Conservation (phyloP, 1,139 yeast species). For the Pichia sp. region DNA sequence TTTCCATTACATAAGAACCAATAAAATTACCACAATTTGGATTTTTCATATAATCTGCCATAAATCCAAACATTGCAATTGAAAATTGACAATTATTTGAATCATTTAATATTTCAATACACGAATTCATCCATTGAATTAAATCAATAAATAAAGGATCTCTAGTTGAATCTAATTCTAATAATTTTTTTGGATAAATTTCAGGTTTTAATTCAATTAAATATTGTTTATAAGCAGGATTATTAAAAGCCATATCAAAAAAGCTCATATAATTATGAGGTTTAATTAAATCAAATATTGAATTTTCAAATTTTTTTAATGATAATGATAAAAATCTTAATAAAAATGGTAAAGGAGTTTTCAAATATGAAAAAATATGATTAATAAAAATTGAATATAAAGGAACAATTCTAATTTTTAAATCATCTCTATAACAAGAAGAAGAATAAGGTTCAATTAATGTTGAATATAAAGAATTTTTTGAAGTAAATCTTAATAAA, state of each 20-base stretch:
- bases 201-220: constrained; percentile 17
- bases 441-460: constrained; percentile 28
- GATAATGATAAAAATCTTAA: constrained; percentile 42
- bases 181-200: background rate
- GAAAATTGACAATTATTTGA: constrained; percentile 39
- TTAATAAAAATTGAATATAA: constrained; percentile 43
- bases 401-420: constrained; percentile 36
- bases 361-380: constrained; percentile 44
- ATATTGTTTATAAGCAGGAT: constrained; percentile 34
- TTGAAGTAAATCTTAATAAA: constrained; percentile 37
- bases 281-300: constrained; percentile 47
- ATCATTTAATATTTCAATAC: constrained; percentile 34
- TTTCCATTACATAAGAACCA: constrained; percentile 27
- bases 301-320: constrained; percentile 34
- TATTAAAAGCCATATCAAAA: constrained; percentile 45
- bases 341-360: constrained; percentile 49
- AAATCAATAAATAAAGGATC: constrained; percentile 30
- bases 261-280: constrained; percentile 49
- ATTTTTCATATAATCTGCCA: constrained; percentile 29
- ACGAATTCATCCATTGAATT: constrained; percentile 38
- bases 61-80: constrained; percentile 35
- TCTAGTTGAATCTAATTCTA: constrained; percentile 13
- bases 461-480: constrained; percentile 34
- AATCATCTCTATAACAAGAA: constrained; percentile 14
- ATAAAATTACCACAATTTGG: constrained; percentile 25